Percentiles rank a stretch among this genome's conserved stretches.
These are phyloP conservation scores for Solanum tacnaense DNA, from an alignment of 257 asterid species.

Conservation along the genomic window DNA sequence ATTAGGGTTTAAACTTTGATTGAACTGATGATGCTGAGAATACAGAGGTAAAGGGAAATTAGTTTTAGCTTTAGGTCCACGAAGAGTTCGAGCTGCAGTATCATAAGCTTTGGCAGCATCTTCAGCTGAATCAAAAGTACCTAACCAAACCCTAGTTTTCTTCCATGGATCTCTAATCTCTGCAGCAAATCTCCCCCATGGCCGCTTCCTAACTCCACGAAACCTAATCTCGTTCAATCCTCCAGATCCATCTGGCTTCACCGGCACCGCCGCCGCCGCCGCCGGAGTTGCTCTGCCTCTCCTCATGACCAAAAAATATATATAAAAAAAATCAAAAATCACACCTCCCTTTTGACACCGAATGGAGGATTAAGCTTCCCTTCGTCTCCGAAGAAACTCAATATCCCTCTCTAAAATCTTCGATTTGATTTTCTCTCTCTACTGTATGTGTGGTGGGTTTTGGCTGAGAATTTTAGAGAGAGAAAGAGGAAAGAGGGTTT, in stretches of 20 bases:
- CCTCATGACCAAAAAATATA: background rate
- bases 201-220: conserved; percentile 5
- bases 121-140: conserved; percentile 14
- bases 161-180: conserved; percentile 13
- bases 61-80: conserved; percentile 11
- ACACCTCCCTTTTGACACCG: background rate
- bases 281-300: background rate
- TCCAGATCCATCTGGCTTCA: background rate
- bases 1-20: conserved; percentile 11
- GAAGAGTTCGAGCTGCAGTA: conserved; percentile 3
- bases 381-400: background rate
- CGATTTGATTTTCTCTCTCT: background rate
- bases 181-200: conserved; percentile 5
- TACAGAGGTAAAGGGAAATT: conserved; percentile 4
- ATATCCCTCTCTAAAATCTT: background rate
- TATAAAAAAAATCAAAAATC: background rate
- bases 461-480: background rate
- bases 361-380: background rate
- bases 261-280: background rate
- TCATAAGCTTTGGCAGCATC: conserved; percentile 16
- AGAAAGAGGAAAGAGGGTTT: background rate
- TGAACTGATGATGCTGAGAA: background rate
- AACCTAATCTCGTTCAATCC: background rate
- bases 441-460: background rate
- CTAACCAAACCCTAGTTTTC: conserved; percentile 13